Evolutionary conservation across 1,284 basidiomycete genomes (phyloP).

Genomic region (Taiwanofungus camphoratus): DNA sequence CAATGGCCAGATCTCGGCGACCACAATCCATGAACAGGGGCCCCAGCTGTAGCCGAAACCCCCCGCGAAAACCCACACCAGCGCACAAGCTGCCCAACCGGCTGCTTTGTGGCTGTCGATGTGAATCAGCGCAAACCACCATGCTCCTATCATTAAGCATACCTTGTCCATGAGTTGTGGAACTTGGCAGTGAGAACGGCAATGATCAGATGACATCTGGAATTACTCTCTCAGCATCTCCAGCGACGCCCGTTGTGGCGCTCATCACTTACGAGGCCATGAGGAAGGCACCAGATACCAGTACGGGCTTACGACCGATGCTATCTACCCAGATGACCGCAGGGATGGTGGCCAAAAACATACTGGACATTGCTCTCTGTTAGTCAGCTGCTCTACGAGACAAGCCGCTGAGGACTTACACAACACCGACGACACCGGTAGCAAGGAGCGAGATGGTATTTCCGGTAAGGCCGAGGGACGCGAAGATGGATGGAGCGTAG

Average conservation of each 20-base stretch:
- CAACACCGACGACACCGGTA: conserved; percentile 80
- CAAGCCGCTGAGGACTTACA: conserved; percentile 35
- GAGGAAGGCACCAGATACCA: conserved; percentile 64
- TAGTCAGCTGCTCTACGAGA: not conserved
- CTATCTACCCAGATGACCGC: conserved; percentile 71
- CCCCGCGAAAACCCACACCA: conserved; percentile 66
- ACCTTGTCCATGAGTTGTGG: conserved; percentile 40
- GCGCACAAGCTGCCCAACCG: conserved; percentile 59
- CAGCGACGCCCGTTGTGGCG: not conserved
- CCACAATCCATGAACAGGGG: conserved; percentile 62
- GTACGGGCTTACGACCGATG: conserved; percentile 62
- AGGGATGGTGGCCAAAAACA: conserved; percentile 72
- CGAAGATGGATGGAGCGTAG: conserved; percentile 65
- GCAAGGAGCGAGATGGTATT: conserved; percentile 63
- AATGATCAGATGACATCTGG: conserved; percentile 60
- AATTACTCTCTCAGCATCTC: conserved; percentile 3
- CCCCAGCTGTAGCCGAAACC: conserved; percentile 69
- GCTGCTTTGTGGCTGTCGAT: conserved; percentile 34
- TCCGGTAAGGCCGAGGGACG: conserved; percentile 48
- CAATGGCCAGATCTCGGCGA: conserved; percentile 63
- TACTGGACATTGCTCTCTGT: conserved; percentile 33
- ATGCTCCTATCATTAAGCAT: not conserved
- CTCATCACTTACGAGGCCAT: conserved; percentile 50
- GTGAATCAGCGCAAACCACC: not conserved
- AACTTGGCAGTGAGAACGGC: conserved; percentile 54